Evolutionary conservation across 306 rosid species (phyloP), one percentile per base, ranked within the genome.

Genomic region (Macrotyloma uniflorum): DNA sequence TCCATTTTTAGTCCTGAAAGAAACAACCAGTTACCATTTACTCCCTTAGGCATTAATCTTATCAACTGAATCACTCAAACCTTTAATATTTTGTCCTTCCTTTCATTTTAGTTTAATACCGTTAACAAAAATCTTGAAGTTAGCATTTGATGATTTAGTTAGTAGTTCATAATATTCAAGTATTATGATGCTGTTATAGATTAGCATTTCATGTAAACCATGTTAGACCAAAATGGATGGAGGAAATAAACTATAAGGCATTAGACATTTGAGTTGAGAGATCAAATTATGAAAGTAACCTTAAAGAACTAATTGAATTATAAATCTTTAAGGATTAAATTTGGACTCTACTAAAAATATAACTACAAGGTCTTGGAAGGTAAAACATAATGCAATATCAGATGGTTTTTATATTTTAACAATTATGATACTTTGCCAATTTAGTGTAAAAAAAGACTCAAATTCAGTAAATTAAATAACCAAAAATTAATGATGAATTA

Each of bases 401-500:
- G 62, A 58, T 57, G 58, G 40, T 40, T 28, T 28, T 58, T 58
- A 28, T 58, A 58, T 42, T 26, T 53, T 2, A 77, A 77, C 8
- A 38, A 40, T 49, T 64, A 67, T 15, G 45, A 53, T 51, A 77
- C 24, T 40, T 5, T 77, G 75, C 14, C 61, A 77, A 28, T 28
- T 35, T 69, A 71, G 8, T 13, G 22, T 32, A 78, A 58, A 67
- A 16, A 18, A n/a, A 53, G 15, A 30, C 26, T 51, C 42, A 11
- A 55, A 54, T 30, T 69, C 18, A 69, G 63, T 30, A 30, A 54
- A 67, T 55, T 26, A 77, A 67, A 68, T 55, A 68, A 67, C 33
- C 40, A 49, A 77, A 67, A 67, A 38, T 12, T 24, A 40, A 40
- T 40, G 58, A 50, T 24, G 13, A 45, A 67, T 55, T 53, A 9